Base-by-base conservation (phyloP, 139 green algal species). In the Coelastrella sp. region DNA sequence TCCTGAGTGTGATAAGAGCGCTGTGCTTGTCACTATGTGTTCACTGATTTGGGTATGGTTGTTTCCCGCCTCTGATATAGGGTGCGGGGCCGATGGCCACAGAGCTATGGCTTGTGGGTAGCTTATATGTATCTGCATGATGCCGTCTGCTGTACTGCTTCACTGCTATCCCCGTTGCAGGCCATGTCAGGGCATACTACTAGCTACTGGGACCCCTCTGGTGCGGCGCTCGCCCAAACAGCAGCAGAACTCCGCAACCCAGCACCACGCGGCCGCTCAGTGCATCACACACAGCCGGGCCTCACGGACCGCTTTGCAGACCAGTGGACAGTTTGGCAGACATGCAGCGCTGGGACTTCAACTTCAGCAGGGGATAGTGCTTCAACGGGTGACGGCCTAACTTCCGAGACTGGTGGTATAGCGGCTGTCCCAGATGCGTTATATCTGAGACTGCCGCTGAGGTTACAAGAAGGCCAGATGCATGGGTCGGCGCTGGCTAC, bases 151-250 rank as follows among this genome's bases (percentile, higher is more conserved):
- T 47, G 32, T 47, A 47, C 32, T 47, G 32, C 32, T 47, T 47
- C 32, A 47, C 32, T 47, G 32, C 32, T 47, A 47, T 47, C 32
- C 32, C 32, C 32, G 32, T 14, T 94, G 90, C 75, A 88, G 83
- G 83, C 68, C 16, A 88, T 95, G 17, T 91, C 83, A n/a, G 94
- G 93, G 47, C 87, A 83, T 66, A 83, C 71, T 14, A 93, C 95
- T 19, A 94, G 92, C 85, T 92, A 96, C 80, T 97, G 94, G 74
- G 96, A 97, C 91, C 96, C 96, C 22, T 91, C 89, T 11, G 96
- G 96, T 3, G 76, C 77, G 7, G 58, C 87, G 32, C 91, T 96
- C 3, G 90, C 88, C 8, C 87, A 83, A 80, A 83, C 65, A 54
- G 85, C 64, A 23, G 4, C 73, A 58, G 80, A 85, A 22, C 16